Percentiles rank a stretch among this genome's conserved stretches.
Conservation (phyloP, 2,329 filamentous ascomycete species). For the Pochonia chlamydosporia region DNA sequence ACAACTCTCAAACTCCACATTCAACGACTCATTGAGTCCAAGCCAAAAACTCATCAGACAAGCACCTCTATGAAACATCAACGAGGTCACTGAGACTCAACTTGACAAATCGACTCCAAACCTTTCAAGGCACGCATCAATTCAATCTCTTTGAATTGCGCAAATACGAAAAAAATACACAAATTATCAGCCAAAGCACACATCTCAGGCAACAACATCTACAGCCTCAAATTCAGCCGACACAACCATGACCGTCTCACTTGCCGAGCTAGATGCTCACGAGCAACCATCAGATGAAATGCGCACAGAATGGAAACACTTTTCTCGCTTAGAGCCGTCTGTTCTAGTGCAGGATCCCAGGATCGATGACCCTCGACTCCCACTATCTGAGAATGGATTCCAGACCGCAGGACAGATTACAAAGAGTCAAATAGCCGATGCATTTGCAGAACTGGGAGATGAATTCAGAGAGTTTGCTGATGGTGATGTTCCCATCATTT, state of each 20-base stretch:
- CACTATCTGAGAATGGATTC: constrained; percentile 37
- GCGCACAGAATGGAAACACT: constrained; percentile 68
- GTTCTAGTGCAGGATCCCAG: constrained; percentile 47
- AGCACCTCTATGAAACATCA: no score
- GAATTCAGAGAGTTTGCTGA: constrained; percentile 25
- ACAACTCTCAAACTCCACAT: not conserved
- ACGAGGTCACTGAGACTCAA: no score
- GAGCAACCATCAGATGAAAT: constrained; percentile 69
- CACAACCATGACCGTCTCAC: constrained; percentile 18
- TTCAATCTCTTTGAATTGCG: no score
- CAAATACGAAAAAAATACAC: no score
- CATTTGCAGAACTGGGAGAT: constrained; percentile 31
- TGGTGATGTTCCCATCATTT: constrained; percentile 48
- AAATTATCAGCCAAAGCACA: not conserved
- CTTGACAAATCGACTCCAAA: no score
- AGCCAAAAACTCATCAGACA: not conserved
- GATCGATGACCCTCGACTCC: constrained; percentile 47
- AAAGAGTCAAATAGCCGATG: constrained; percentile 32
- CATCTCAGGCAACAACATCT: no score
- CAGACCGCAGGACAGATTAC: constrained; percentile 37
- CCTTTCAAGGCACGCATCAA: no score
- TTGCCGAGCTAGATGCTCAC: constrained; percentile 61
- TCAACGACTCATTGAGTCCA: not conserved
- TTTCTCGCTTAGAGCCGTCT: constrained; percentile 53
- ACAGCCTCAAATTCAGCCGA: not conserved